A percentile compares a stretch with the other conserved stretches of the same genome.
These are phyloP conservation scores for Beauveria sp. DNA, from an alignment of 2,329 filamentous ascomycete genomes.

Conservation along the genomic window DNA sequence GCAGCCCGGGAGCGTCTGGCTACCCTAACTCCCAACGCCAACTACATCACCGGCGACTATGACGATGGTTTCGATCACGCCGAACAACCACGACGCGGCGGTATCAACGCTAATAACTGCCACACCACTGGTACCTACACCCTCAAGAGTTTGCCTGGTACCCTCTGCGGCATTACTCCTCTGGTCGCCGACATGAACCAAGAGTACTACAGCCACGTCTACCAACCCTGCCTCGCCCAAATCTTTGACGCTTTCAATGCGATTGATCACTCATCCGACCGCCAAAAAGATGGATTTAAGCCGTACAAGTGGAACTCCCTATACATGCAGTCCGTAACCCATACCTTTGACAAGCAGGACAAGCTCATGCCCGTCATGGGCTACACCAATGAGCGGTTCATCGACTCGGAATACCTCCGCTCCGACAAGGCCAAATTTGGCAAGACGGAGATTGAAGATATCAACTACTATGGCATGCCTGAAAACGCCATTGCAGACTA, in stretches of 20 bases:
- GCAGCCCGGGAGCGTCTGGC: slow-evolving; percentile 22
- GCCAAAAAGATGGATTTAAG: slow-evolving; percentile 16
- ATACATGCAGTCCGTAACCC: slow-evolving; percentile 27
- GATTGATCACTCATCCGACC: slow-evolving; percentile 12
- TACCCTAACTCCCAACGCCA: slow-evolving; percentile 24
- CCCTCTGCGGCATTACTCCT: slow-evolving; percentile 34
- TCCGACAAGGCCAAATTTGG: slow-evolving; percentile 23
- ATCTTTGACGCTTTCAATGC: slow-evolving; percentile 27
- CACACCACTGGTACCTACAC: slow-evolving; percentile 36
- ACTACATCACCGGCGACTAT: slow-evolving; percentile 28
- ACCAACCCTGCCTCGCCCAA: slow-evolving; percentile 37
- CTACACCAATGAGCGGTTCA: slow-evolving; percentile 19
- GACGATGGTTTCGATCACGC: slow-evolving; percentile 25
- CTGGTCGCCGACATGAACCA: slow-evolving; percentile 34
- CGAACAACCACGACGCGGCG: slow-evolving; percentile 23
- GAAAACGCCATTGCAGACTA: slow-evolving; percentile 25
- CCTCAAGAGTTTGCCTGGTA: slow-evolving; percentile 33
- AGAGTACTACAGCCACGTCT: slow-evolving; percentile 33
- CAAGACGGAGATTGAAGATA: slow-evolving; percentile 20
- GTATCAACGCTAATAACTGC: slow-evolving; percentile 32
- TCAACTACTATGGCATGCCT: slow-evolving; percentile 28
- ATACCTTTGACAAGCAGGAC: slow-evolving; percentile 26
- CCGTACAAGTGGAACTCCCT: slow-evolving; percentile 24
- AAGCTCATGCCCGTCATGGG: slow-evolving; percentile 24
- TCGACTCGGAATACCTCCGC: slow-evolving; percentile 23